Conservation (phyloP, 228 moss, liverwort and hornwort species). For the Sphagnum magellanicum region DNA sequence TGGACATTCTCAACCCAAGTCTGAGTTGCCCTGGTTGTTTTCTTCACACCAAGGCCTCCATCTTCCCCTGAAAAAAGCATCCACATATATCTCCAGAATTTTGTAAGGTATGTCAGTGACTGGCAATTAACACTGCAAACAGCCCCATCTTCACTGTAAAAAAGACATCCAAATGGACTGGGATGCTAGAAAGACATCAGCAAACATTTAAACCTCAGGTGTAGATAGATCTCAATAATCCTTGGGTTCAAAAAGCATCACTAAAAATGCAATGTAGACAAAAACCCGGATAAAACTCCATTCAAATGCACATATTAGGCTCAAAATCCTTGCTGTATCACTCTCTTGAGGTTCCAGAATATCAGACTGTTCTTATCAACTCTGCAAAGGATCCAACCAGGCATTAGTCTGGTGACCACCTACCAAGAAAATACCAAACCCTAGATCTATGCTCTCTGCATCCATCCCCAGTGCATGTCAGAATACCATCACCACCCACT, state of each 20-base stretch:
- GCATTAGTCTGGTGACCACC: constrained; percentile 75
- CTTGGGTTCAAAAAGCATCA: too few relatives aligned
- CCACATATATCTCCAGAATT: background rate
- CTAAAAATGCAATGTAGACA: background rate
- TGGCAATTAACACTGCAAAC: background rate
- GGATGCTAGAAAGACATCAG: background rate
- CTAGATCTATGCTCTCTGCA: constrained; percentile 57
- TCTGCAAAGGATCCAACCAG: constrained; percentile 95
- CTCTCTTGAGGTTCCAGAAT: background rate
- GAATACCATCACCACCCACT: background rate
- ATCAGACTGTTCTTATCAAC: constrained; percentile 40
- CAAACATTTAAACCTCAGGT: background rate
- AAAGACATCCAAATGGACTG: background rate
- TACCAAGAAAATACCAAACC: constrained; percentile 10
- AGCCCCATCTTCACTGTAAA: background rate
- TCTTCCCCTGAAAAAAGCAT: constrained; percentile 25
- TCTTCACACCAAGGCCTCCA: constrained; percentile 87
- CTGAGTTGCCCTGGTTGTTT: constrained; percentile 91
- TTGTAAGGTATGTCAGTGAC: background rate
- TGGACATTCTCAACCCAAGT: constrained; percentile 94
- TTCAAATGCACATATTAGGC: too few relatives aligned
- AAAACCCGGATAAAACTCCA: background rate
- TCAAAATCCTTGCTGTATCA: too few relatives aligned
- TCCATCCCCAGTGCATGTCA: background rate
- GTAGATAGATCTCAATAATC: too few relatives aligned